Conservation (phyloP, 768 basidiomycete genomes). For the Gyrodon lividus region DNA sequence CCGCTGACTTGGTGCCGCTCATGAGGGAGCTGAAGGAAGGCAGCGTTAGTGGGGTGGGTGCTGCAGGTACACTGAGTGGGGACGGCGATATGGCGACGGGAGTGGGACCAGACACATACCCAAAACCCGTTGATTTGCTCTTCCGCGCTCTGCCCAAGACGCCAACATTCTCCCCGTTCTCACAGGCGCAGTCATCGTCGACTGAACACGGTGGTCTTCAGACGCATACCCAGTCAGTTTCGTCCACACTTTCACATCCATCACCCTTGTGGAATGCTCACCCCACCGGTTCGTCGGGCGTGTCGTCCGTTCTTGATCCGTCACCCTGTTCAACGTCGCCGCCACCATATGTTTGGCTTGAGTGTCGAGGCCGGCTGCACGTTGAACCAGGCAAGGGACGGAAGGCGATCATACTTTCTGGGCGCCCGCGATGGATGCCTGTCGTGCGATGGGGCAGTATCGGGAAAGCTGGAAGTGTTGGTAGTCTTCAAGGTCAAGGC, state of each 20-base stretch:
- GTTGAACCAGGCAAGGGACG: slow-evolving; percentile 92
- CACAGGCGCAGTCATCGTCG: neutral
- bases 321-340: neutral
- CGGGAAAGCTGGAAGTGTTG: slow-evolving; percentile 43
- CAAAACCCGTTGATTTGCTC: slow-evolving; percentile 74
- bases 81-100: slow-evolving; percentile 17
- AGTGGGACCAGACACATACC: slow-evolving; percentile 18
- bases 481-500: neutral
- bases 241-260: neutral
- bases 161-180: neutral
- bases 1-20: slow-evolving; percentile 85
- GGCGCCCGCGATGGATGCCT: slow-evolving; percentile 69
- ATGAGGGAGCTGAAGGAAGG: slow-evolving; percentile 88
- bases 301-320: neutral
- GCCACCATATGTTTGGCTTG: slow-evolving; percentile 79
- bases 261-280: slow-evolving; percentile 1
- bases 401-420: slow-evolving; percentile 91
- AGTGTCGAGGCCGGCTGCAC: slow-evolving; percentile 84
- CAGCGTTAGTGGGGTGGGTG: slow-evolving; percentile 17
- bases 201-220: neutral
- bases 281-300: neutral
- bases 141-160: slow-evolving; percentile 77
- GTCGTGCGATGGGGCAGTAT: slow-evolving; percentile 60
- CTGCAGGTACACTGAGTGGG: slow-evolving; percentile 13
- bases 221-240: neutral